Evolutionary conservation across 2,329 filamentous ascomycete genomes (phyloP), one percentile per base, ranked within the genome.

Genomic region (Tolypocladium nubicola): DNA sequence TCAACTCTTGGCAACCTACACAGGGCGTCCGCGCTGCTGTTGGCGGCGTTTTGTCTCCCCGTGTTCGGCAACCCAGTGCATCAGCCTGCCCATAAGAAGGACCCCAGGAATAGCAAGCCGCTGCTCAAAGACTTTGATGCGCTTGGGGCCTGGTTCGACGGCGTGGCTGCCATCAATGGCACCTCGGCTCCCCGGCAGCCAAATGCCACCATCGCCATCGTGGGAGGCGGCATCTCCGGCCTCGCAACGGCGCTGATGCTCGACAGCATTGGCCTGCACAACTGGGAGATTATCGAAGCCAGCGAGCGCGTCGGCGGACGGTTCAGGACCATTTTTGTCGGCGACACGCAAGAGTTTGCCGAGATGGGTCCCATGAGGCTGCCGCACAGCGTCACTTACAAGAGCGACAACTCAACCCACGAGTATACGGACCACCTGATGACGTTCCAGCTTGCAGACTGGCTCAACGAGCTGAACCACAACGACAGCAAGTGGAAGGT

Each of bases 321-420:
- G 4, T 72, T 78, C 35, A 71, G 70, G 52, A 77, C 75, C 1
- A 65, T 67, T 2, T 77, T 75, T 55, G 65, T 78, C 4, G 75
- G 74, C 58, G 66, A 69, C 47, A 71, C 71, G 0, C 58, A 47
- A 64, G 71, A 19, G 70, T 66, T 61, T 52, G 64, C 64, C 49
- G 66, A 77, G 58, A 74, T 77, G 68, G 75, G 75, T 0, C 74
- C 74, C 0, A 76, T 76, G 75, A 70, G 75, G 2, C 73, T 76
- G 54, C 74, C 75, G 0, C 67, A 73, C 30, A 68, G 66, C 49
- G 68, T 75, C 53, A 72, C 68, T 0, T 74, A 75, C 56, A 61
- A 69, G 0, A 71, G 72, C 49, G 73, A 67, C 6, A 75, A 75
- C 52, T 70, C 74, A 57, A 76, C 73, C 0, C 65, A 75, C 6